Evolutionary conservation across 2,329 filamentous ascomycete species (phyloP).

Genomic region (Teratosphaeriaceae sp.): DNA sequence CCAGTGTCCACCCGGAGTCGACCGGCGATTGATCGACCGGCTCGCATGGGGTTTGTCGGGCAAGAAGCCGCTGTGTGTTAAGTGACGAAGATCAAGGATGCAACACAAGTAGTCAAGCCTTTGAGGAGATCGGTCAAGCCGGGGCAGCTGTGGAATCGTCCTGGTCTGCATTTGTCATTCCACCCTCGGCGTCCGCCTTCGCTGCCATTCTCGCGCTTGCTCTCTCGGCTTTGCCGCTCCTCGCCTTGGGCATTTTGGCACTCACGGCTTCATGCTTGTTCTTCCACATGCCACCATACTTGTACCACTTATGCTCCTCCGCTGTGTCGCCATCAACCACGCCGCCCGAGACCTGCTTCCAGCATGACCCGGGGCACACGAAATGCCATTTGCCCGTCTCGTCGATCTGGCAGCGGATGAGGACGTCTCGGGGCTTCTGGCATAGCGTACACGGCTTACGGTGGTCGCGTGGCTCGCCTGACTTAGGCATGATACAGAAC

Average conservation of each 20-base stretch:
- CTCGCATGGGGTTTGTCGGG: slow-evolving; percentile 30
- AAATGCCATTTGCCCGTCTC: slow-evolving; percentile 36
- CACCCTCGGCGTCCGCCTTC: background rate
- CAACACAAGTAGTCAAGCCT: no score
- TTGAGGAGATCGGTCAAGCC: background rate
- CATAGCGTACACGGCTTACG: slow-evolving; percentile 38
- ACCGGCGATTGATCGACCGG: slow-evolving; percentile 34
- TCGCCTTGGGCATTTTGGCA: slow-evolving; percentile 34
- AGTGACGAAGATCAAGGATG: slow-evolving; percentile 15
- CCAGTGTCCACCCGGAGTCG: slow-evolving; percentile 26
- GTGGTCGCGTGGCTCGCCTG: slow-evolving; percentile 11
- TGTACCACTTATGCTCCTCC: slow-evolving; percentile 31
- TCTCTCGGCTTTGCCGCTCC: no score
- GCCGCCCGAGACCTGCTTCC: slow-evolving; percentile 38
- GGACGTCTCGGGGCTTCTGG: slow-evolving; percentile 29
- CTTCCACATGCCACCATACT: slow-evolving; percentile 39
- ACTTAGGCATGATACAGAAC: no score
- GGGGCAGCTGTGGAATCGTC: background rate
- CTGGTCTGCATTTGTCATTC: no score
- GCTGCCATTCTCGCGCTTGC: slow-evolving; percentile 2
- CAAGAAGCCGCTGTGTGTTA: slow-evolving; percentile 27
- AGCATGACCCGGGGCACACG: slow-evolving; percentile 39
- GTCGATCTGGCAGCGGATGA: slow-evolving; percentile 40
- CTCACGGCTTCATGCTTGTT: slow-evolving; percentile 35
- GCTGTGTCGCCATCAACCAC: slow-evolving; percentile 34